phyloP scores from a whole-genome alignment of 2,329 filamentous ascomycete genomes.

The Sclerotinia nivalis region DNA sequence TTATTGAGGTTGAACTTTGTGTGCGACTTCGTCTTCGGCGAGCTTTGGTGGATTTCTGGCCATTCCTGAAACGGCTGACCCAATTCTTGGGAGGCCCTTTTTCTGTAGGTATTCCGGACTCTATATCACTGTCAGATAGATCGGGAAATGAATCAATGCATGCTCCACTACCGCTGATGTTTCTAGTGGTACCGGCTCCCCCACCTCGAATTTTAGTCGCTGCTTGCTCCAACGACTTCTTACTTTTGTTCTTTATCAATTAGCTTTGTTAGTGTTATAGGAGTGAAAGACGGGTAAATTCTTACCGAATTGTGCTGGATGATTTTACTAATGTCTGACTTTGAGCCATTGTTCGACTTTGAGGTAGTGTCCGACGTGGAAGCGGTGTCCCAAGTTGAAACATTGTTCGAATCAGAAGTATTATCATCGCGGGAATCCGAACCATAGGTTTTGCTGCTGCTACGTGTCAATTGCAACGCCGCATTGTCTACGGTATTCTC shows the following conservation, averaged over 20 bases:
- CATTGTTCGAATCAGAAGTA: too few relatives aligned
- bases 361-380: too few relatives aligned
- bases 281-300: neutral
- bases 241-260: neutral
- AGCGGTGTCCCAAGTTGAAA: too few relatives aligned
- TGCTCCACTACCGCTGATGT: too few relatives aligned
- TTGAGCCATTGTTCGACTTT: neutral
- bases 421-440: neutral
- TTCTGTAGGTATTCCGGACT: too few relatives aligned
- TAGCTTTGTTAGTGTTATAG: neutral
- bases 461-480: neutral
- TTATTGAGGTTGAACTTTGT: neutral
- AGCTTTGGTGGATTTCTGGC: neutral
- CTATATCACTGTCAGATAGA: neutral
- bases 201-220: neutral
- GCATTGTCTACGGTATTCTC: neutral
- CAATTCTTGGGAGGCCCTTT: neutral
- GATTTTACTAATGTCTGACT: fast-evolving
- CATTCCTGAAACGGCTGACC: neutral
- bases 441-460: neutral
- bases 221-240: neutral
- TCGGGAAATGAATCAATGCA: neutral
- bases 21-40: neutral
- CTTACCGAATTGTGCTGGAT: neutral
- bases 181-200: fast-evolving